Evolutionary conservation across 176 grass and related monocot species (phyloP).

Genomic region (Carex scoparia): DNA sequence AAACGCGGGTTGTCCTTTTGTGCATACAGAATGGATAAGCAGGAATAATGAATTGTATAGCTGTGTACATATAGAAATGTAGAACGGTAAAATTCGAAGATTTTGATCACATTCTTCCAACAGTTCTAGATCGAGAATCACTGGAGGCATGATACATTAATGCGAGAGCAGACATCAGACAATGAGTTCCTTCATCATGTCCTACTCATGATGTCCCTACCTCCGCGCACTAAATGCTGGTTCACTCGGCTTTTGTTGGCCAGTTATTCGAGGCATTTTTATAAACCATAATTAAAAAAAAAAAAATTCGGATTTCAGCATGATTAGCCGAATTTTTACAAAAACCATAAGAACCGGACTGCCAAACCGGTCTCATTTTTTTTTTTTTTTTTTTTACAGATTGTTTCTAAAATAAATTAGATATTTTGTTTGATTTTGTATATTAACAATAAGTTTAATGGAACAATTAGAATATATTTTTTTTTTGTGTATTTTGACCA

Average conservation of each 20-base stretch:
- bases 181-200: slow-evolving; percentile 5
- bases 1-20: background rate
- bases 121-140: background rate
- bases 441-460: too few relatives aligned
- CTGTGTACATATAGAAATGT: background rate
- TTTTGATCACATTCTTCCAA: background rate
- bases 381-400: too few relatives aligned
- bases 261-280: too few relatives aligned
- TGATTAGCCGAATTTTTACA: too few relatives aligned
- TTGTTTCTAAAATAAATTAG: too few relatives aligned
- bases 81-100: background rate
- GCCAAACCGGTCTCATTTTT: too few relatives aligned
- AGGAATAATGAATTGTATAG: background rate
- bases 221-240: background rate
- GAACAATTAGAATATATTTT: too few relatives aligned
- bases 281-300: too few relatives aligned
- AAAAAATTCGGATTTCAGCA: too few relatives aligned
- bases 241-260: background rate
- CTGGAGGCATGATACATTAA: background rate
- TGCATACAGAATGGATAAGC: background rate
- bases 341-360: too few relatives aligned
- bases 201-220: slow-evolving; percentile 14
- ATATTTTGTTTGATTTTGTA: too few relatives aligned
- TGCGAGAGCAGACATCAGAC: background rate
- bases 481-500: too few relatives aligned